phyloP scores from a whole-genome alignment of 2,329 filamentous ascomycete species.

The Neurospora sp. region DNA sequence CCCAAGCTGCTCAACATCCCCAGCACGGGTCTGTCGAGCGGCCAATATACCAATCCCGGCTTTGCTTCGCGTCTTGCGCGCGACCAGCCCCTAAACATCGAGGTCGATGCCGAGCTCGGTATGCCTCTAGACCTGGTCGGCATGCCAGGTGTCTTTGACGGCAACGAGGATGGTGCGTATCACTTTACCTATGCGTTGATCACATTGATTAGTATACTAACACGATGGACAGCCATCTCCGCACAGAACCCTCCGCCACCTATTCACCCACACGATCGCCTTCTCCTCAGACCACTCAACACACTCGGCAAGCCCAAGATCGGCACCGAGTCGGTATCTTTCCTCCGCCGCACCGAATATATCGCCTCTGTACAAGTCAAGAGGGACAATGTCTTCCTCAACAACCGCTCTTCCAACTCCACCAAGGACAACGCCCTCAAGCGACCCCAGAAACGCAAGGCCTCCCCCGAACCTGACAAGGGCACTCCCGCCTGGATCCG shows the following conservation, averaged over 20 bases:
- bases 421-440: slow-evolving; percentile 19
- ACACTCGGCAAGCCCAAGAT: slow-evolving; percentile 76
- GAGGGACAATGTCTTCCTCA: slow-evolving; percentile 27
- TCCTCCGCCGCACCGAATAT: slow-evolving; percentile 92
- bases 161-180: slow-evolving; percentile 77
- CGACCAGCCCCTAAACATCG: slow-evolving; percentile 90
- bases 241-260: slow-evolving; percentile 60
- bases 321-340: slow-evolving; percentile 71
- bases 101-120: slow-evolving; percentile 92
- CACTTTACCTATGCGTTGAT: slow-evolving; percentile 2
- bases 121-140: slow-evolving; percentile 96
- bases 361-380: slow-evolving; percentile 57
- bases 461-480: slow-evolving; percentile 48
- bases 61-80: slow-evolving; percentile 84
- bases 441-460: slow-evolving; percentile 33
- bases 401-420: slow-evolving; percentile 22
- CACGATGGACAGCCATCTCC: slow-evolving; percentile 57
- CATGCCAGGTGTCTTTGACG: slow-evolving; percentile 89
- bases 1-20: slow-evolving; percentile 97
- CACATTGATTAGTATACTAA: slow-evolving; percentile 15
- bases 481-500: slow-evolving; percentile 57
- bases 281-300: slow-evolving; percentile 72
- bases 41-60: slow-evolving; percentile 80
- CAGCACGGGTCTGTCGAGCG: slow-evolving; percentile 76
- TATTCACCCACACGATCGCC: slow-evolving; percentile 74